Evolutionary conservation across 345 rosid genomes (phyloP), one percentile per base, ranked within the genome.

Genomic region (Reutealis trisperma): DNA sequence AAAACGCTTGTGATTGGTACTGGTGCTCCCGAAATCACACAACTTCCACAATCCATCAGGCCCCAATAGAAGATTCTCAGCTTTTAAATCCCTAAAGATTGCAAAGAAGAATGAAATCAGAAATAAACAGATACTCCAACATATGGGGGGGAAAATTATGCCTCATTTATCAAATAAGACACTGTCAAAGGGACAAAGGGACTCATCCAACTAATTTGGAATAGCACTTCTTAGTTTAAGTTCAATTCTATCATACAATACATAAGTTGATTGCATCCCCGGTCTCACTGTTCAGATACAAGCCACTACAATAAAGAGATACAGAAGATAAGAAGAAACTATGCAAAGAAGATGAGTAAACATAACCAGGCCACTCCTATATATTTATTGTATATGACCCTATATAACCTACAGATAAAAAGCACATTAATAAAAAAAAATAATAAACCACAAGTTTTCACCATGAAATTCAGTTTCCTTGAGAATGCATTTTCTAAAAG

Each of bases 1-100:
- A 79, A 96, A 94, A 44, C 94, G 86, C 79, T 90, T 96, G 83
- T 96, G 99, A 82, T 93, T 94, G 64, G 95, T 94, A 59, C 97
- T 87, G 34, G 89, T 86, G 73, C 99, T 96, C 70, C 99, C 99
- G 72, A 96, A 96, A 85, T 96, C 99, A 58, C 99, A 94, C 85
- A 92, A 73, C 77, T 93, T 94, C 97, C 98, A 96, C 34, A 55
- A 78, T 71, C 98, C 96, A 84, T 92, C 94, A 58, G 90, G 82
- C 51, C 94, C 91, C 81, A 90, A 69, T 47, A 96, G 86, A 85
- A 96, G 86, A 84, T 96, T 96, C 87, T 94, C 99, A 47, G 93
- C 95, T 87, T 96, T 96, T 92, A 96, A 89, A 83, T 96, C 99
- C 83, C 98, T 94, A 87, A 60, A 80, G 78, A 72, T 73, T 34